Evolutionary conservation across 2,329 filamentous ascomycete species (phyloP).

Genomic region (Aspergillus transmontanensis): DNA sequence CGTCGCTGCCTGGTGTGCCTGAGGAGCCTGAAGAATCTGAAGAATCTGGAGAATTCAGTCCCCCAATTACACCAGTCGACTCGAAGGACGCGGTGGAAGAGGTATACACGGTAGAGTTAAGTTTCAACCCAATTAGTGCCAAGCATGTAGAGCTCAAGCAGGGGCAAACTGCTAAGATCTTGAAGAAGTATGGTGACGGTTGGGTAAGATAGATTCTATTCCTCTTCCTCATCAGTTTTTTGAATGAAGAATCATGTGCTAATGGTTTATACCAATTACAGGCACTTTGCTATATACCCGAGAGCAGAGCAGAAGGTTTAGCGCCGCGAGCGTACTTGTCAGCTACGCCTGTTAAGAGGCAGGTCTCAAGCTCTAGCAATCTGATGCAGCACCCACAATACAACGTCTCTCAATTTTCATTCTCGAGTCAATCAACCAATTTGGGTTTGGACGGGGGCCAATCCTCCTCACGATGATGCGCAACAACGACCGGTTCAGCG

Average conservation of each 20-base stretch:
- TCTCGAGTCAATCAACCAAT: background rate
- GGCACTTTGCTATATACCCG: background rate
- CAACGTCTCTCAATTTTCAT: background rate
- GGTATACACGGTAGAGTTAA: background rate
- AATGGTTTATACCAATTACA: background rate
- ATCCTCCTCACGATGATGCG: background rate
- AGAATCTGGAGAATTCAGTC: background rate
- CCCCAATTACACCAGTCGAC: background rate
- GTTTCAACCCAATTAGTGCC: background rate
- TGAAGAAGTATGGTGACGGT: background rate
- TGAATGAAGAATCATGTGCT: background rate
- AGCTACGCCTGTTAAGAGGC: background rate
- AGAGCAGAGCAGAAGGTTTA: background rate
- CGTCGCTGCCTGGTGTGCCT: background rate
- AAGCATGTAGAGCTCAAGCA: background rate
- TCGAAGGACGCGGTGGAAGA: background rate
- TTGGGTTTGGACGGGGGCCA: background rate
- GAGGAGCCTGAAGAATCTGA: background rate
- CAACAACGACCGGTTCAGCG: background rate
- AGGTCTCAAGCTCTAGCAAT: background rate
- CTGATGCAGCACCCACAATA: background rate
- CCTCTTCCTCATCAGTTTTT: background rate
- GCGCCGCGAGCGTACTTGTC: background rate
- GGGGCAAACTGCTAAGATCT: background rate
- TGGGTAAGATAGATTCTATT: background rate